phyloP scores from a whole-genome alignment of 441 rosid genomes.

The Kokia cookei region DNA sequence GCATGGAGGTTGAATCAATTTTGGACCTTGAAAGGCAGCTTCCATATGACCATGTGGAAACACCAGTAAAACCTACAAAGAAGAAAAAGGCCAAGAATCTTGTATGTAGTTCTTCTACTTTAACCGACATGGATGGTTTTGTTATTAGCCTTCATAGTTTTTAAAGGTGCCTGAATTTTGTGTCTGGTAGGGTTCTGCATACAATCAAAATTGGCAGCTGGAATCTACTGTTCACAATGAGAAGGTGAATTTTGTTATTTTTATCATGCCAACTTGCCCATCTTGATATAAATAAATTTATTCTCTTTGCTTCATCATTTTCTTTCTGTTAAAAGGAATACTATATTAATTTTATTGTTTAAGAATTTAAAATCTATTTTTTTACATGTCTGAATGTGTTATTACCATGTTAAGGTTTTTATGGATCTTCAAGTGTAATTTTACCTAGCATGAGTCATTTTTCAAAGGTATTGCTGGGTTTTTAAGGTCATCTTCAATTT shows the following conservation, averaged over 20 bases:
- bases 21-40: constrained; percentile 71
- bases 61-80: constrained; percentile 71
- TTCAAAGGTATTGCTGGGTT: not conserved
- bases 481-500: not conserved
- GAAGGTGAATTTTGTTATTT: constrained; percentile 45
- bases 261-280: not conserved
- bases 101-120: constrained; percentile 38
- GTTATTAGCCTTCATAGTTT: constrained; percentile 13
- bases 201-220: constrained; percentile 78
- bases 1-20: constrained; percentile 83
- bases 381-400: not conserved
- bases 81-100: constrained; percentile 67
- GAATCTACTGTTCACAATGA: constrained; percentile 59
- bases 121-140: constrained; percentile 5
- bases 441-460: not conserved
- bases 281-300: not conserved
- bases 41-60: constrained; percentile 71
- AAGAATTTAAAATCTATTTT: not conserved
- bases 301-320: not conserved
- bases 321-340: not conserved
- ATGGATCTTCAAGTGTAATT: not conserved
- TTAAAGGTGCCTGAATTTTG: constrained; percentile 15
- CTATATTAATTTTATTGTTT: not conserved
- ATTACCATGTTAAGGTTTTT: not conserved
- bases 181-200: constrained; percentile 69